Evolutionary conservation across 2,329 filamentous ascomycete genomes (phyloP).

Genomic region (Monilinia aucupariae): DNA sequence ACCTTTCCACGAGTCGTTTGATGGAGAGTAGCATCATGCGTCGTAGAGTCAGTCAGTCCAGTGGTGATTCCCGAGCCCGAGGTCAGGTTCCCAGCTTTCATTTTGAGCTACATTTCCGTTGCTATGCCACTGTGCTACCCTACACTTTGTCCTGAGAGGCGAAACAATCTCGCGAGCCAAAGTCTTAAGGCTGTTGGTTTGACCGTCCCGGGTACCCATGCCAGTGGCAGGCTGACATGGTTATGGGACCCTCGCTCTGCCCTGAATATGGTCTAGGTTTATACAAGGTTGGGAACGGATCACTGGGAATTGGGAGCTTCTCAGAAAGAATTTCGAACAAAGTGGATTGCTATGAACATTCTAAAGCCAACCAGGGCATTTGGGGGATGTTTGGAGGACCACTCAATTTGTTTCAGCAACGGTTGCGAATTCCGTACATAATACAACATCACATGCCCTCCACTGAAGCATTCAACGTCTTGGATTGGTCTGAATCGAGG

Average conservation of each 20-base stretch:
- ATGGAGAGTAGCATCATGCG: not conserved
- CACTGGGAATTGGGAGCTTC: slow-evolving; percentile 19
- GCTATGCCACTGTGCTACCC: not conserved
- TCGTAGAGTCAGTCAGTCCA: not conserved
- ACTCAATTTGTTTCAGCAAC: slow-evolving; percentile 21
- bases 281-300: slow-evolving; percentile 19
- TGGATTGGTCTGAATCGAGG: slow-evolving; percentile 14
- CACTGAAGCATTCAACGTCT: not conserved
- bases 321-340: slow-evolving; percentile 14
- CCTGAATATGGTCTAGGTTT: slow-evolving; percentile 13
- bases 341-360: slow-evolving; percentile 16
- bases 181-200: slow-evolving; percentile 1
- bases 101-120: not conserved
- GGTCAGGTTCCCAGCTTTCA: slow-evolving; percentile 2
- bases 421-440: slow-evolving; percentile 7
- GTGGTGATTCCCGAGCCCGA: slow-evolving; percentile 4
- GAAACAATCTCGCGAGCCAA: slow-evolving; percentile 1
- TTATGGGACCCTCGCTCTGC: slow-evolving; percentile 7
- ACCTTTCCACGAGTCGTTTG: slow-evolving; percentile 8
- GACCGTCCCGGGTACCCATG: not conserved
- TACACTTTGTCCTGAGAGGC: not conserved
- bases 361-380: slow-evolving; percentile 11
- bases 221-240: slow-evolving; percentile 7
- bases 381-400: slow-evolving; percentile 7
- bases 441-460: slow-evolving; percentile 6